A percentile compares a stretch with the other conserved stretches of the same genome.
phyloP scores from a whole-genome alignment of 108 stramenopile genomes.

The Discostella stelligeroides region DNA sequence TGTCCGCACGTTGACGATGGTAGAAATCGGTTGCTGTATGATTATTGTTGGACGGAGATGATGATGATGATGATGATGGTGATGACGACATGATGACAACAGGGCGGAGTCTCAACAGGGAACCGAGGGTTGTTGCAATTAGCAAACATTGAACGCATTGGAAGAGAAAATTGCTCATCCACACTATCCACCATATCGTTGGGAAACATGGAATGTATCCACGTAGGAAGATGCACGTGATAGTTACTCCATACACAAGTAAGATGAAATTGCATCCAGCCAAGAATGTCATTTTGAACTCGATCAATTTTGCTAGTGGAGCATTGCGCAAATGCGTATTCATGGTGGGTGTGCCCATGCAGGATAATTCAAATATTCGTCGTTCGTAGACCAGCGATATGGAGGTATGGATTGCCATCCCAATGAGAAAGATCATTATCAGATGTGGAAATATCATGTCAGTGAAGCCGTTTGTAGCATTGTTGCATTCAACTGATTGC shows the following conservation, averaged over 20 bases:
- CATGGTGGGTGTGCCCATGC: slow-evolving; percentile 39
- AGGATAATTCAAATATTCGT: slow-evolving; percentile 33
- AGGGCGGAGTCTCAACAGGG: slow-evolving; percentile 17
- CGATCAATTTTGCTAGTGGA: slow-evolving; percentile 25
- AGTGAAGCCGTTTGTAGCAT: slow-evolving; percentile 26
- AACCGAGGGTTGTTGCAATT: slow-evolving; percentile 14
- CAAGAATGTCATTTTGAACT: slow-evolving; percentile 37
- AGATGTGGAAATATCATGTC: slow-evolving; percentile 30
- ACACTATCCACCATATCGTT: slow-evolving; percentile 29
- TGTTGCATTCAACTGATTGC: slow-evolving; percentile 28
- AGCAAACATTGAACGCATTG: slow-evolving; percentile 33
- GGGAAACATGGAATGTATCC: slow-evolving; percentile 19
- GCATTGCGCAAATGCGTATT: slow-evolving; percentile 15
- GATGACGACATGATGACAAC: neutral
- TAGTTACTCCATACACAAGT: slow-evolving; percentile 1
- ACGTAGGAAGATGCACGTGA: slow-evolving; percentile 3
- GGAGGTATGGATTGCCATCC: slow-evolving; percentile 27
- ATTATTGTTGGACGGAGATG: neutral
- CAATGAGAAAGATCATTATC: slow-evolving; percentile 16
- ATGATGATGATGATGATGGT: neutral
- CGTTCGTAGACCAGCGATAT: slow-evolving; percentile 32
- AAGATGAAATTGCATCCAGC: slow-evolving; percentile 19
- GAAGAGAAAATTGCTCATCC: slow-evolving; percentile 2
- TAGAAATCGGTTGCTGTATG: slow-evolving; percentile 1
- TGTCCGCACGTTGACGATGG: slow-evolving; percentile 12